phyloP scores from a whole-genome alignment of 2,329 filamentous ascomycete species.

The Aspergillus nomiae region DNA sequence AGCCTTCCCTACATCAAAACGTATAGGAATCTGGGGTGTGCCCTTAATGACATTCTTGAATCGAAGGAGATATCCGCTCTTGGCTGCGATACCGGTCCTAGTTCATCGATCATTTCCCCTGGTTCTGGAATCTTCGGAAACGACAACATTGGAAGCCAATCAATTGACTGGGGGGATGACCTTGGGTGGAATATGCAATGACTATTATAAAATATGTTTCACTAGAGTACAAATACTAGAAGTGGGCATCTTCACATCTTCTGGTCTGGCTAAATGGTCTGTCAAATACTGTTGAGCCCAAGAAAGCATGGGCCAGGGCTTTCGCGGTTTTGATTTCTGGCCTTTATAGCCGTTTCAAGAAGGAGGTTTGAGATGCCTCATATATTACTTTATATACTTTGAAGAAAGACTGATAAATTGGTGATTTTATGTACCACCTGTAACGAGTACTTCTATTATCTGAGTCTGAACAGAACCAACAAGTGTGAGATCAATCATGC shows the following conservation, averaged over 20 bases:
- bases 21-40: not conserved
- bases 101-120: not conserved
- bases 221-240: not conserved
- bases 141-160: not conserved
- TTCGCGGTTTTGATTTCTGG: too few relatives aligned
- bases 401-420: too few relatives aligned
- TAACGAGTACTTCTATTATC: too few relatives aligned
- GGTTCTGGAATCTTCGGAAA: not conserved
- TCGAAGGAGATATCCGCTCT: not conserved
- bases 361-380: too few relatives aligned
- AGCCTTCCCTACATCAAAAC: not conserved
- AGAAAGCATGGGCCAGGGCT: too few relatives aligned
- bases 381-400: too few relatives aligned
- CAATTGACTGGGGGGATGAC: not conserved
- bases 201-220: not conserved
- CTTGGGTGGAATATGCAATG: not conserved
- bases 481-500: too few relatives aligned
- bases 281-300: not conserved
- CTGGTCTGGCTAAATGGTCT: too few relatives aligned
- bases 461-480: too few relatives aligned
- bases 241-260: too few relatives aligned
- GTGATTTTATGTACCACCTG: too few relatives aligned
- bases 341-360: too few relatives aligned
- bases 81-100: not conserved
- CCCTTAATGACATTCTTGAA: not conserved